Evolutionary conservation across 805 yeast species (phyloP), one percentile per base, ranked within the genome.

Genomic region (Ascoidea rubescens): DNA sequence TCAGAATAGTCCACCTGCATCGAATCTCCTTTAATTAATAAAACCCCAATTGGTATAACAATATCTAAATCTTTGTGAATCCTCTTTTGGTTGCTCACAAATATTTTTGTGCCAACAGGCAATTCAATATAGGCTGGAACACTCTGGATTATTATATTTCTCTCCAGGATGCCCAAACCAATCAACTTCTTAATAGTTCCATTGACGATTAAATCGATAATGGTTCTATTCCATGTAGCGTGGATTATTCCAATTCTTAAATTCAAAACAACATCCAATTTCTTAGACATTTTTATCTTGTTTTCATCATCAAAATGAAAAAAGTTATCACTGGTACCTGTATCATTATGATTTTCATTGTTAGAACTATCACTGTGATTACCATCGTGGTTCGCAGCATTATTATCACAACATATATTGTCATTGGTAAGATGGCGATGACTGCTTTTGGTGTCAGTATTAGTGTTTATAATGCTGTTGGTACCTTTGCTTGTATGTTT

Each of bases 1-100:
- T 93, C 98, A 64, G 96, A 85, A 71, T 91, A 93, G 70, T 93
- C 99, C 65, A 93, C 93, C 71, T 93, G 99, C 96, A 89, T 89
- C 44, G 98, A 93, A 45, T 90, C 81, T 52, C 99, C 99, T 71
- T 93, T 93, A 70, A 93, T 91, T 21, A 21, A 21, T 62, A 93
- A 74, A 45, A 86, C 90, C 53, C 99, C 99, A 60, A 93, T 88
- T 52, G 98, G 91, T 54, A 93, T 87, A 45, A 91, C 78, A 5
- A 91, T 96, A 66, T 93, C 96, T 53, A 84, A 70, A 21, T 21
- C 28, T 21, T 21, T 21, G 28, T 21, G 28, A 21, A 21, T 21
- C 31, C 78, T 75, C 51, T 69, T 62, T 49, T 73, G 74, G 52
- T 66, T 58, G 44, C 60, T 61, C 46, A 71, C 68, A 56, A 80